Base-by-base conservation (phyloP, 495 filamentous ascomycete species). In the Sordaria brevicollis region DNA sequence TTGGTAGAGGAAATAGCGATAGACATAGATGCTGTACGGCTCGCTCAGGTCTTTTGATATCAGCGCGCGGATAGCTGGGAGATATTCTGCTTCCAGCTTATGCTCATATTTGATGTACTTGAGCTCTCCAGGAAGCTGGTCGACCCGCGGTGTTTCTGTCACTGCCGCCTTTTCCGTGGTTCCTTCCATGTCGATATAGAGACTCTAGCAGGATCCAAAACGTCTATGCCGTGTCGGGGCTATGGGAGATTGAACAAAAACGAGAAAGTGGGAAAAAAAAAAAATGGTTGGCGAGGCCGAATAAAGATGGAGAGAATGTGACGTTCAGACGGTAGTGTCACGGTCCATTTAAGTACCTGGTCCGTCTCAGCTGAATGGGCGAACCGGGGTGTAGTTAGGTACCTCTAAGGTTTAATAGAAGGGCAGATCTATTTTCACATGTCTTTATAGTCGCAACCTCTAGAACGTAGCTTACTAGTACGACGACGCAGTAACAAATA, bases 11-110 rank as follows among this genome's bases (percentile, higher is more conserved):
- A 99, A 99, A 82, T 98, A 99, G 34, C 96, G 88, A 82, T 98
- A 99, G 66, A 99, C 96, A 81, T 98, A 99, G 77, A 99, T 97
- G 81, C 95, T 98, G 81, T 99, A 99, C 2, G 96, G 96, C 77
- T 99, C 96, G 70, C 94, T 97, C 34, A 99, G 88, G 77, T 98
- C 96, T 71, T 94, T 95, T 34, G 94, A 96, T 77, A 99, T 99
- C 76, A 99, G 81, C 68, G 93, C 88, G 67, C 96, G 88, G 81
- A 99, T 98, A 29, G 92, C 87, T 62, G 93, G 88, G 57, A 98
- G 89, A 74, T 95, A 96, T 65, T 87, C 81, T 37, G 89, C 86
- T 76, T 98, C 96, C 71, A 93, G 89, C 8, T 83, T 78, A 74
- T 88, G 86, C 67, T 93, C 86, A 78, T 98, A 99, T 76, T 92